Evolutionary conservation across 116 monocot genomes (phyloP), one percentile per base, ranked within the genome.

Genomic region (Iris pallida): DNA sequence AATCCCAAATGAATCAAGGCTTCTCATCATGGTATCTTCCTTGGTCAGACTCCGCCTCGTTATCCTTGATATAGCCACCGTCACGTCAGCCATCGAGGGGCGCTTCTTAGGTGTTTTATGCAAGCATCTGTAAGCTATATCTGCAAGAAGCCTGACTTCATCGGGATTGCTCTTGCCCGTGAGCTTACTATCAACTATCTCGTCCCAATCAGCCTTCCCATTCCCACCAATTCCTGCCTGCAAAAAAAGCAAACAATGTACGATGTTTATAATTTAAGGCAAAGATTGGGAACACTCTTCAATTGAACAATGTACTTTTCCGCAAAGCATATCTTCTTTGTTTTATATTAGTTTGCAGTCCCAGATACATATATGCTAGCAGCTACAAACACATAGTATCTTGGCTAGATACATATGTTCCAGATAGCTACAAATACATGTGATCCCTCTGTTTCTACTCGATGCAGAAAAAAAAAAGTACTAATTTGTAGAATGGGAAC

Each of bases 101-200:
- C 96, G 89, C 43, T 71, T 89, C 47, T 76, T 82, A 3, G 96
- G 87, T 4, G 59, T 89, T 59, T 80, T 89, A 73, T 87, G 72
- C 46, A 92, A 71, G 53, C 92, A 92, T 61, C 70, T 81, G 71
- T 89, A 69, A 40, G 87, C 92, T 56, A 87, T 58, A 14, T 89
- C 78, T 2, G 89, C 96, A 15, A 96, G 85, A 16, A 65, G 68
- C 65, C 72, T 47, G 5, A 89, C 79, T 75, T 87, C 92, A 46
- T 72, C 73, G 0, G 59, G 44, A 56, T 75, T 79, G 68, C 80
- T 83, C 40, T 72, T 65, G 18, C 80, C 87, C 4, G 72, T 57
- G 12, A 96, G 83, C 59, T 83, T 82, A 68, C 80, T 85, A 52
- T 96, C 96, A 8, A 96, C 45, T 80, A 96, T 96, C 77, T 96